A percentile compares a stretch with the other conserved stretches of the same genome.
These are phyloP conservation scores for Athelia sp. DNA, from an alignment of 1,284 basidiomycete species.

Conservation along the genomic window DNA sequence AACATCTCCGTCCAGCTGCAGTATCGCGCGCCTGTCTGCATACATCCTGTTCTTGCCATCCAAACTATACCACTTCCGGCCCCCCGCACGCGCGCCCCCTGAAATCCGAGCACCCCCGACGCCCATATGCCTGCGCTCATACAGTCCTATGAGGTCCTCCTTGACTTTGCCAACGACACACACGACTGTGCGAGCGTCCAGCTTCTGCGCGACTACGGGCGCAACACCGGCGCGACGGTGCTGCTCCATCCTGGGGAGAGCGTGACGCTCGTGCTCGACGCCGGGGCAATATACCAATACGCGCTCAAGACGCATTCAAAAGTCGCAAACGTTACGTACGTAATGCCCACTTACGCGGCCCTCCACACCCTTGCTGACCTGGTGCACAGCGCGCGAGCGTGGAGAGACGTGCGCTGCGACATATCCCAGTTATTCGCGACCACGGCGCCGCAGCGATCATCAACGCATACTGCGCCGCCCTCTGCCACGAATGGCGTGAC, in stretches of 20 bases:
- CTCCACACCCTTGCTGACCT: conserved; percentile 1
- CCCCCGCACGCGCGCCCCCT: conserved; percentile 14
- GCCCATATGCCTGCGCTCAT: conserved; percentile 43
- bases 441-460: conserved; percentile 22
- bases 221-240: conserved; percentile 46
- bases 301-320: conserved; percentile 59
- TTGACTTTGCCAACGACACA: conserved; percentile 68
- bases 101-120: conserved; percentile 5
- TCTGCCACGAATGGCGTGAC: conserved; percentile 47
- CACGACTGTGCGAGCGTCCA: conserved; percentile 61
- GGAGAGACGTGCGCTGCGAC: conserved; percentile 58
- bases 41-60: conserved; percentile 15
- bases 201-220: conserved; percentile 58
- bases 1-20: too few relatives aligned
- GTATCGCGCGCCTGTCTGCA: conserved; percentile 7
- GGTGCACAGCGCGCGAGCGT: conserved; percentile 49
- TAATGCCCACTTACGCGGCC: conserved; percentile 8
- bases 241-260: conserved; percentile 59
- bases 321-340: conserved; percentile 67
- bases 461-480: conserved; percentile 22
- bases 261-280: conserved; percentile 61
- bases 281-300: conserved; percentile 63
- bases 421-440: conserved; percentile 56
- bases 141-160: conserved; percentile 55
- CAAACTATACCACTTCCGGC: background rate